Conservation (phyloP, 176 grass and related monocot genomes). For the Avena sativa region DNA sequence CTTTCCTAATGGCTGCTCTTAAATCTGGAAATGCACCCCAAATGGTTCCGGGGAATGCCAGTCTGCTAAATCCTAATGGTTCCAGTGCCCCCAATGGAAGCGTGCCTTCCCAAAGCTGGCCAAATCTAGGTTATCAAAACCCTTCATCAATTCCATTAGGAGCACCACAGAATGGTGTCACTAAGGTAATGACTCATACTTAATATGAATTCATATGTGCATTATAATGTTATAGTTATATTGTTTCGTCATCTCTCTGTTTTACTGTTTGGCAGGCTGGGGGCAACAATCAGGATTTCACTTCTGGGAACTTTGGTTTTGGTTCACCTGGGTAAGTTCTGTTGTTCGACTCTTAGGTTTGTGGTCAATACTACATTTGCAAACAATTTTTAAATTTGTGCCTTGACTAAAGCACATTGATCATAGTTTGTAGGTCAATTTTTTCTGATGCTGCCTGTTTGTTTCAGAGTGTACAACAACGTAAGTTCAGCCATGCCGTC, state of each 20-base stretch:
- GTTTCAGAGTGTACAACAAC: slow-evolving; percentile 60
- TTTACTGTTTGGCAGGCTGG: slow-evolving; percentile 57
- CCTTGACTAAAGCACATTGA: background rate
- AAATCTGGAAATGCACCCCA: slow-evolving; percentile 71
- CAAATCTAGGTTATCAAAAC: slow-evolving; percentile 72
- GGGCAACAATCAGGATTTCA: slow-evolving; percentile 48
- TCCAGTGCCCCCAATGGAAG: slow-evolving; percentile 50
- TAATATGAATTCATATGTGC: background rate
- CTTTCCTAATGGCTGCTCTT: slow-evolving; percentile 83
- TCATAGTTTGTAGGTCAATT: background rate
- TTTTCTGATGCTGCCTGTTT: slow-evolving; percentile 25
- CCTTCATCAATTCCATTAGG: slow-evolving; percentile 48
- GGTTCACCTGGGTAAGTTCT: slow-evolving; percentile 67
- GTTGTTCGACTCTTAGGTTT: background rate
- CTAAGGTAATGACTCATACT: slow-evolving; percentile 40
- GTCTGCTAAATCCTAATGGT: slow-evolving; percentile 56
- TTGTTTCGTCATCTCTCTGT: background rate
- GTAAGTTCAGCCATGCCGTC: slow-evolving; percentile 38
- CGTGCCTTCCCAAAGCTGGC: slow-evolving; percentile 63
- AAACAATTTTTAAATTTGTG: slow-evolving; percentile 17
- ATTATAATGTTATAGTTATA: slow-evolving; percentile 17
- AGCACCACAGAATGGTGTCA: slow-evolving; percentile 60
- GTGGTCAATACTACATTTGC: background rate
- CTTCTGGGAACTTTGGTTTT: slow-evolving; percentile 64
- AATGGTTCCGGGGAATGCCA: slow-evolving; percentile 46